Base-by-base conservation (phyloP, 495 filamentous ascomycete species). In the Cercophora newfieldiana region DNA sequence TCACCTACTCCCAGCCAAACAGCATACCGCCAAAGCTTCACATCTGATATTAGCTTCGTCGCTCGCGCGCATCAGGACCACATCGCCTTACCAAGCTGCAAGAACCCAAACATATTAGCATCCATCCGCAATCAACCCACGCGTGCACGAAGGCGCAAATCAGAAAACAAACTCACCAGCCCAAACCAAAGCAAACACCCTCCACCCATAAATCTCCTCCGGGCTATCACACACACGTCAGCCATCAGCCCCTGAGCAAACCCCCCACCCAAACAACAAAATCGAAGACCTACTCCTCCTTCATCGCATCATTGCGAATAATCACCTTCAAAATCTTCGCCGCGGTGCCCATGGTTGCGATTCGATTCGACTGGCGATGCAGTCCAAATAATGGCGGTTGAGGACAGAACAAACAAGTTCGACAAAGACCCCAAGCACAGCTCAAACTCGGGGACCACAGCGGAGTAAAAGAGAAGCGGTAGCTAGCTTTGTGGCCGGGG, bases 231-330 rank as follows among this genome's bases (percentile, higher is more conserved):
- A 7, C 57, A 82, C 83, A 21, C 89, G 88, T 66, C 69, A 10
- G 25, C 44, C 37, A 30, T 61, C 48, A 49, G 55, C 18, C 44
- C 24, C 22, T 21, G 24, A 10, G 51, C 18, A 4, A 5, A 8
- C 55, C 30, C 26, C 14, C 14, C 26, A 25, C n/a, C 19, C 31
- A 12, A 24, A 68, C 28, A 63, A 69, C 50, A 24, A 14, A 8
- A 44, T 44, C 37, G 18, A 28, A 12, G 28, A 61, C 67, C 33
- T 22, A 68, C 63, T 89, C 88, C 54, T 75, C 79, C 73, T 84
- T 89, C 87, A 91, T 91, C 16, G 89, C 86, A 63, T 91, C 88
- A 85, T 92, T 92, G 75, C 86, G 88, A 68, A 91, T 86, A 71
- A 92, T 85, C 64, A 81, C 82, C 71, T 78, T 82, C 37, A 91